phyloP scores from a whole-genome alignment of 495 filamentous ascomycete species.

The Neurospora terricola region DNA sequence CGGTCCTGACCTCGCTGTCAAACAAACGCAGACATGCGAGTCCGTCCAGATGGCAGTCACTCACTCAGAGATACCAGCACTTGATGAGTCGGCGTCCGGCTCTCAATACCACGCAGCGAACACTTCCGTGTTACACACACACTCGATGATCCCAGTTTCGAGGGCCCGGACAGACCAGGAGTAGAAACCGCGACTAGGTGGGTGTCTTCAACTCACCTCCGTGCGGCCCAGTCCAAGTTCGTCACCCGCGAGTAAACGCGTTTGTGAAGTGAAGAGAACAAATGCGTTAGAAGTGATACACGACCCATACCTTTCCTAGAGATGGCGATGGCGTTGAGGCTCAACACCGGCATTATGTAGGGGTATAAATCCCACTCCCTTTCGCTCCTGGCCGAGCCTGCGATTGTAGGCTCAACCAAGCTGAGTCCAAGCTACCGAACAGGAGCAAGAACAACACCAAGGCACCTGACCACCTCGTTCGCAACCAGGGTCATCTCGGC shows the following conservation, averaged over 20 bases:
- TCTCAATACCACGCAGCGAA: not conserved
- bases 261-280: not conserved
- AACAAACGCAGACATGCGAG: not conserved
- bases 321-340: not conserved
- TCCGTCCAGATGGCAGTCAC: not conserved
- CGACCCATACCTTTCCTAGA: fast-evolving
- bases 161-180: not conserved
- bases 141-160: not conserved
- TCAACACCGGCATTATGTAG: not conserved
- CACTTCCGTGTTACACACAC: not conserved
- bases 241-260: not conserved
- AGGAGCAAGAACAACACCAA: not conserved
- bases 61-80: not conserved
- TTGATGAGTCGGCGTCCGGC: not conserved
- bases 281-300: not conserved
- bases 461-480: not conserved
- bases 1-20: not conserved
- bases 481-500: too few species aligned
- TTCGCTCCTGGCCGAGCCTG: not conserved
- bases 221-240: not conserved
- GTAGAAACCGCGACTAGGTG: not conserved
- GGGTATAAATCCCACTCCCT: not conserved
- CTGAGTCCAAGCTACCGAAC: not conserved
- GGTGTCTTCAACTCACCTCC: not conserved
- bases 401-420: not conserved